Conservation (phyloP, 73 alveolate genomes). For the Halteria grandinella region DNA sequence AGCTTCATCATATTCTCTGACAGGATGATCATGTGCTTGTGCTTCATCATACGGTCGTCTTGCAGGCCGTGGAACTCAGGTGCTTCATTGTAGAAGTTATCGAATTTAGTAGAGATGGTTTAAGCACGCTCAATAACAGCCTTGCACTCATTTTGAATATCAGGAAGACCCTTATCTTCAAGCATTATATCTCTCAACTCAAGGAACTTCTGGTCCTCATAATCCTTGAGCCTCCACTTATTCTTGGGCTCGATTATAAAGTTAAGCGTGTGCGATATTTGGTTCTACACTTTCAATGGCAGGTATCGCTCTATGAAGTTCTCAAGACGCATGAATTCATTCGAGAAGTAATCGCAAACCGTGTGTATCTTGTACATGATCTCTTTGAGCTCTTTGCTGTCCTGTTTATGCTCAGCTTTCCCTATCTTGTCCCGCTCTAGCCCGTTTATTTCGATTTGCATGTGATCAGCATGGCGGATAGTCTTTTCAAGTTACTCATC, state of each 20-base stretch:
- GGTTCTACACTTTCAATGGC: slow-evolving; percentile 47
- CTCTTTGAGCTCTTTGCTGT: too few relatives aligned
- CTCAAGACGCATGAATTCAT: slow-evolving; percentile 37
- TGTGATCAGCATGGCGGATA: too few relatives aligned
- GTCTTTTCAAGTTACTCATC: too few relatives aligned
- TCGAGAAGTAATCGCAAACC: slow-evolving; percentile 42
- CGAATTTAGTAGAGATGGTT: neutral
- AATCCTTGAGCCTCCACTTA: slow-evolving; percentile 12
- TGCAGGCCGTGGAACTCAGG: slow-evolving; percentile 6
- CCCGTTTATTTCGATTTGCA: too few relatives aligned
- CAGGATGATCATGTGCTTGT: slow-evolving; percentile 35
- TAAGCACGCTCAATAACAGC: slow-evolving; percentile 3
- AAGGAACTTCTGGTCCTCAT: slow-evolving; percentile 36
- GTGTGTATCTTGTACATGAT: neutral
- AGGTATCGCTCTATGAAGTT: slow-evolving; percentile 58
- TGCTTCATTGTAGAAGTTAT: neutral
- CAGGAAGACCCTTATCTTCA: slow-evolving; percentile 49
- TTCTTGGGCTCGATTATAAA: slow-evolving; percentile 21
- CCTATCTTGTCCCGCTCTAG: too few relatives aligned
- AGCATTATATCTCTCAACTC: slow-evolving; percentile 43
- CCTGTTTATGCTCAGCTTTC: too few relatives aligned
- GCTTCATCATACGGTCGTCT: slow-evolving; percentile 32
- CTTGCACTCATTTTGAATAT: neutral
- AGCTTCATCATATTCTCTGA: slow-evolving; percentile 26
- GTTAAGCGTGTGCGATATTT: slow-evolving; percentile 38